Base-by-base conservation (phyloP, 177 flowering plant species). In the Vitis hybrid region DNA sequence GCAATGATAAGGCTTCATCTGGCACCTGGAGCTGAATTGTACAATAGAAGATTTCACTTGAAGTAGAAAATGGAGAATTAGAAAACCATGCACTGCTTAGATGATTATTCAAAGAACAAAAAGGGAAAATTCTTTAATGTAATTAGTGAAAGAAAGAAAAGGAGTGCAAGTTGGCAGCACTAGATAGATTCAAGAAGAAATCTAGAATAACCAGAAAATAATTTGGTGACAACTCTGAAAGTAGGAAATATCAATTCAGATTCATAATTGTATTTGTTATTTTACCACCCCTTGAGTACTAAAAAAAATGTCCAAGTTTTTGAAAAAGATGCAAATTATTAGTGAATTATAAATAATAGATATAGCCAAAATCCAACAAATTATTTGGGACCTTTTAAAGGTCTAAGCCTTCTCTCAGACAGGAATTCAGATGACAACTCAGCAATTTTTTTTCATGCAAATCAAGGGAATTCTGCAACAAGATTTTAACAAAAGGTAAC, bases 1-100 rank as follows among this genome's bases (percentile, higher is more conserved):
- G 89, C 35, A 84, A 61, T 24, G 97, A 86, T 24, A 95, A 72
- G 58, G 85, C 82, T 79, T 95, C 97, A 78, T 95, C 98, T 3
- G 91, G 75, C 10, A 95, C 89, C 75, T 93, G 92, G 68, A 95
- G 87, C 98, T 95, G 92, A 11, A 76, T 71, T 13, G 13, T 63
- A 60, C 2, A 70, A 60, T 19, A 71, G 30, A 40, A 14, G 24
- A 65, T 63, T 8, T 6, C 11, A 24, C 11, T 54, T 19, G n/a
- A 40, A 40, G 3, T 2, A n/a, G 49, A 61, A 57, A 57, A 64
- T 12, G 18, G 14, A 10, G 49, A 19, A 55, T 24, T 8, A 66
- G 13, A 52, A 61, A 52, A 35, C 50, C 8, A 11, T 64, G 16
- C 13, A 63, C 8, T 19, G 18, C 11, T 48, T n/a, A 16, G 30